Conservation (phyloP, 2,329 filamentous ascomycete genomes). For the Ascochyta viciae-villosae region DNA sequence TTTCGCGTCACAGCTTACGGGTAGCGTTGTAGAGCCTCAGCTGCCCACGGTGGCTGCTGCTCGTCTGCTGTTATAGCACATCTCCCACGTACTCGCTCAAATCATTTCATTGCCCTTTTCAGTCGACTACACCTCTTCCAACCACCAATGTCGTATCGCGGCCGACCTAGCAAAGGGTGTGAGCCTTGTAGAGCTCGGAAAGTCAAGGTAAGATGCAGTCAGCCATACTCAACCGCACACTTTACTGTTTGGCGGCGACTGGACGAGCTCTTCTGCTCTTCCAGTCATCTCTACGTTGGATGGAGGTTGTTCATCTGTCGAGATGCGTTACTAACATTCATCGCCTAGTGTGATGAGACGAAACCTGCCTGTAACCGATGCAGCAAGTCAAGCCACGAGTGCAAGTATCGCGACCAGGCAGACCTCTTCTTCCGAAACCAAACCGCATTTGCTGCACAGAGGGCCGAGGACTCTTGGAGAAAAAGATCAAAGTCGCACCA, state of each 20-base stretch:
- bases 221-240: background rate
- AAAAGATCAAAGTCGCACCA: constrained; percentile 41
- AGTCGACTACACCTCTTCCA: background rate
- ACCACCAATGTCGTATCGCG: constrained; percentile 43
- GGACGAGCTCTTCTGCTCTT: background rate
- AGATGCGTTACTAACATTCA: background rate
- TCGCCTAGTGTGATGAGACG: constrained; percentile 41
- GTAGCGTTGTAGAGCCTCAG: constrained; percentile 1
- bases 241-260: background rate
- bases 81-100: background rate
- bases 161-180: constrained; percentile 47
- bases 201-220: constrained; percentile 38
- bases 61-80: background rate
- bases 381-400: constrained; percentile 35
- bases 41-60: background rate
- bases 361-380: constrained; percentile 43
- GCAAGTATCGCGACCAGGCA: constrained; percentile 43
- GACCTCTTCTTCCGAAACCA: constrained; percentile 46
- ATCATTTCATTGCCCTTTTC: background rate
- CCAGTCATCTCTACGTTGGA: background rate
- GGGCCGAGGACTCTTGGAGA: constrained; percentile 44
- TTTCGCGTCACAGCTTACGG: constrained; percentile 1
- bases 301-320: background rate
- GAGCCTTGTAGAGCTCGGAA: constrained; percentile 44
- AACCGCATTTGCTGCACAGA: constrained; percentile 42